Evolutionary conservation across 192 early-diverging fungal species (phyloP).

Genomic region (Thoreauomyces humboldtii): DNA sequence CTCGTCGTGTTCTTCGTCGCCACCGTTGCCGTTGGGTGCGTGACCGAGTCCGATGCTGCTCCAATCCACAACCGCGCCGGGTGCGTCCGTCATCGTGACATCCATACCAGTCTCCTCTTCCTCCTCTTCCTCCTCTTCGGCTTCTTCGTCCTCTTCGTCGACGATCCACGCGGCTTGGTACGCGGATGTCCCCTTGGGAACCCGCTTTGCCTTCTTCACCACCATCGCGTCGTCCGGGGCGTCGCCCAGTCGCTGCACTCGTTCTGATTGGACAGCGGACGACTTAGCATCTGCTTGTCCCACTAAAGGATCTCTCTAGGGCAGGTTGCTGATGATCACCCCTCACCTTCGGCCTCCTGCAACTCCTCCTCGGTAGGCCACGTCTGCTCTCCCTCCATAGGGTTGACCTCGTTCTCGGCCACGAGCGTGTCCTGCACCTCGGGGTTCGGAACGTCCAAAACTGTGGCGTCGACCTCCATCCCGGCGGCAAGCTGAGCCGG

Average conservation of each 20-base stretch:
- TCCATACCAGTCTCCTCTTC: constrained; percentile 44
- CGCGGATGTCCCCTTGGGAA: constrained; percentile 92
- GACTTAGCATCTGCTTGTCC: too few species aligned
- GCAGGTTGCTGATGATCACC: too few species aligned
- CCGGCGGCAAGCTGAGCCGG: background rate
- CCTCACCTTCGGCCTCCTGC: constrained; percentile 65
- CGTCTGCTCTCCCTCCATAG: constrained; percentile 92
- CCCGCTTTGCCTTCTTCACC: constrained; percentile 58
- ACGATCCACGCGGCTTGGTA: constrained; percentile 99
- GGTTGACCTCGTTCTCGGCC: constrained; percentile 82
- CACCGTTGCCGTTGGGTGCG: background rate
- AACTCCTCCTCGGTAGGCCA: constrained; percentile 98
- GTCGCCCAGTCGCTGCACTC: constrained; percentile 12
- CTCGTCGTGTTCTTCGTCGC: constrained; percentile 48
- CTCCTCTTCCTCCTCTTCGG: constrained; percentile 51
- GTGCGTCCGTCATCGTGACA: constrained; percentile 45
- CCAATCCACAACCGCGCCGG: constrained; percentile 19
- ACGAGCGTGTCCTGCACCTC: constrained; percentile 76
- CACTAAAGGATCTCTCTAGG: too few species aligned
- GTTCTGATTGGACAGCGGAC: too few species aligned
- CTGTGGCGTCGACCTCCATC: constrained; percentile 46
- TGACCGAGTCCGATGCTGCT: constrained; percentile 23
- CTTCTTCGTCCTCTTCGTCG: constrained; percentile 73
- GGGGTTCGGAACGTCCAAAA: constrained; percentile 69
- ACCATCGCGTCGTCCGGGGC: background rate